These are phyloP conservation scores for Clonostachys byssicola DNA, from an alignment of 2,329 filamentous ascomycete species.

Conservation along the genomic window DNA sequence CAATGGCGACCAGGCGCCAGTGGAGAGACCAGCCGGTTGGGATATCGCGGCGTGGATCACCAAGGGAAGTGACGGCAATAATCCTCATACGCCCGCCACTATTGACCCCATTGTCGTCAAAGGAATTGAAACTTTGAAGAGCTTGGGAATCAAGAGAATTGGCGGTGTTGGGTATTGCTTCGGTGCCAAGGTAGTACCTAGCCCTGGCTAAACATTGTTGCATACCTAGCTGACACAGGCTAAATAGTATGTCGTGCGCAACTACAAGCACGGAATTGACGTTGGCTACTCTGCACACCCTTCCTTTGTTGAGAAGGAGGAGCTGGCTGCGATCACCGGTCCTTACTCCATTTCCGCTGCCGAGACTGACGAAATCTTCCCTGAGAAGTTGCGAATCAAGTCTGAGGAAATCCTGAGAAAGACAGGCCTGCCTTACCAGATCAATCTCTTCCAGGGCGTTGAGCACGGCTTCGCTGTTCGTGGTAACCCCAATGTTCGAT, in stretches of 20 bases:
- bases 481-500: slow-evolving; percentile 46
- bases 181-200: slow-evolving; percentile 47
- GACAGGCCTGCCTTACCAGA: slow-evolving; percentile 56
- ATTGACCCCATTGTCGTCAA: slow-evolving; percentile 26
- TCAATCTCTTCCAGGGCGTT: slow-evolving; percentile 65
- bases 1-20: slow-evolving; percentile 23
- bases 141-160: slow-evolving; percentile 46
- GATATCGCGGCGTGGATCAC: slow-evolving; percentile 25
- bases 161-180: slow-evolving; percentile 62
- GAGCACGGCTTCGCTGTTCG: slow-evolving; percentile 73
- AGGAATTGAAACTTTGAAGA: slow-evolving; percentile 49
- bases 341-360: slow-evolving; percentile 61
- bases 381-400: slow-evolving; percentile 46
- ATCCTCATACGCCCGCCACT: slow-evolving; percentile 28
- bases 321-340: slow-evolving; percentile 50
- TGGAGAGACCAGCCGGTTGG: slow-evolving; percentile 16
- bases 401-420: slow-evolving; percentile 55
- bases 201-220: slow-evolving; percentile 39
- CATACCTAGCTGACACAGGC: not conserved
- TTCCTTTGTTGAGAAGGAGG: slow-evolving; percentile 52
- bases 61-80: slow-evolving; percentile 41
- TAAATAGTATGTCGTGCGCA: slow-evolving; percentile 62
- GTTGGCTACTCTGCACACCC: slow-evolving; percentile 63
- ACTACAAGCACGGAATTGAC: slow-evolving; percentile 51
- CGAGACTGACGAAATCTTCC: slow-evolving; percentile 57